These are phyloP conservation scores for Geotrichum phurueaensis DNA, from an alignment of 1,139 yeast species.

Conservation along the genomic window DNA sequence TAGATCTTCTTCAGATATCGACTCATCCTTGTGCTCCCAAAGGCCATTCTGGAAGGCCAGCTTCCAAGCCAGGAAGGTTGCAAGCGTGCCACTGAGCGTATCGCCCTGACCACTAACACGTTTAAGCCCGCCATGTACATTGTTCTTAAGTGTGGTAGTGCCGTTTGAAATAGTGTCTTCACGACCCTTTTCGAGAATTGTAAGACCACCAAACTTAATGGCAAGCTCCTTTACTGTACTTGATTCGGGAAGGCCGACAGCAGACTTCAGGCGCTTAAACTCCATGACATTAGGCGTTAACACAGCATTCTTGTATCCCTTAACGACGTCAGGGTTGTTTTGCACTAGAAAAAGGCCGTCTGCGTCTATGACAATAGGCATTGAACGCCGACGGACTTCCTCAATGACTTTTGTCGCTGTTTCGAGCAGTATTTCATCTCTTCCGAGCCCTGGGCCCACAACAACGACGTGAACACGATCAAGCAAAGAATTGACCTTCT, in stretches of 20 bases:
- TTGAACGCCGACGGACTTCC: constrained; percentile 45
- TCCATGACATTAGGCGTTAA: constrained; percentile 89
- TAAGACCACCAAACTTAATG: constrained; percentile 51
- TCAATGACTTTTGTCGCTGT: constrained; percentile 54
- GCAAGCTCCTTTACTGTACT: constrained; percentile 45
- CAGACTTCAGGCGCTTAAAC: constrained; percentile 58
- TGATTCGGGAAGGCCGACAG: constrained; percentile 40
- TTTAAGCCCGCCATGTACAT: constrained; percentile 55
- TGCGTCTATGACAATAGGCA: constrained; percentile 81
- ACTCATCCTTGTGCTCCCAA: constrained; percentile 45
- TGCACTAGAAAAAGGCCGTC: constrained; percentile 71
- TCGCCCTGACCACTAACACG: constrained; percentile 91
- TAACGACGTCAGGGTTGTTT: constrained; percentile 48
- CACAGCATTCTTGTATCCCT: constrained; percentile 51
- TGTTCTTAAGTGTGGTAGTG: constrained; percentile 24
- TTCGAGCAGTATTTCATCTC: constrained; percentile 64
- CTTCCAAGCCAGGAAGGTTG: constrained; percentile 63
- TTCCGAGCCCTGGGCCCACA: constrained; percentile 91
- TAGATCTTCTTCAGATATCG: constrained; percentile 39
- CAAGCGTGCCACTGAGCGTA: constrained; percentile 64
- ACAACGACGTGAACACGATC: constrained; percentile 73
- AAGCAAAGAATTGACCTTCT: constrained; percentile 50
- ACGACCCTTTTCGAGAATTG: constrained; percentile 67
- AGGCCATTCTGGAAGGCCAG: constrained; percentile 49
- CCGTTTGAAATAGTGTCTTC: constrained; percentile 58